Evolutionary conservation across 73 alveolate species (phyloP), one percentile per base, ranked within the genome.

Genomic region (Tetrahymena malaccensis): DNA sequence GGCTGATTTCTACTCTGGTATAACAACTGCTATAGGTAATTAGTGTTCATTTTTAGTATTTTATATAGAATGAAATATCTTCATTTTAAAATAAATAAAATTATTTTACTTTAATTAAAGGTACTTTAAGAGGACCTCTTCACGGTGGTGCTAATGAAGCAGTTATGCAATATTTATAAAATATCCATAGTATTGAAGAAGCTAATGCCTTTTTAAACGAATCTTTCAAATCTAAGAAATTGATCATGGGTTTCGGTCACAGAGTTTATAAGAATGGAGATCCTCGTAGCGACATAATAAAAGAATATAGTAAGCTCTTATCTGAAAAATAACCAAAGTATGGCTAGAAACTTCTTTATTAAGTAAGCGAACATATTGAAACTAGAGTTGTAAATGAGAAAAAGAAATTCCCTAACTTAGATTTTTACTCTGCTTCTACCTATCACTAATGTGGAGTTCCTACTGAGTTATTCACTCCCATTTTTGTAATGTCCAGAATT

Each of bases 61-160:
- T 50, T 15, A 44, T 3, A 19, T 5, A 50, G 7, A 50, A 50
- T 44, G 7, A 50, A 7, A 40, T 7, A 8, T 40, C 15, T 40
- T 40, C 44, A 7, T 40, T 50, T 50, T 50, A 19, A n/a, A n/a
- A 50, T 50, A 19, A 50, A 50, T 50, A 15, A 50, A 70, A 27
- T 70, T 25, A 4, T 27, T 25, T 70, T 19, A n/a, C n/a, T 27
- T 12, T 70, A 4, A 27, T 31, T n/a, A 70, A 70, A 70, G 98
- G 98, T 8, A 96, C 98, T 27, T 85, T 97, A 38, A 97, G 98
- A 94, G 98, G 98, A n/a, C 97, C 97, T 31, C 97, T 97, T 27
- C 98, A 97, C 93, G 98, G 98, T 84, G 98, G 98, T 56, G 98
- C 98, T 12, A 97, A 97, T 93, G 98, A 97, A 94, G 98, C 98